phyloP scores from a whole-genome alignment of 2,329 filamentous ascomycete genomes.

The Trematosphaeria pertusa region DNA sequence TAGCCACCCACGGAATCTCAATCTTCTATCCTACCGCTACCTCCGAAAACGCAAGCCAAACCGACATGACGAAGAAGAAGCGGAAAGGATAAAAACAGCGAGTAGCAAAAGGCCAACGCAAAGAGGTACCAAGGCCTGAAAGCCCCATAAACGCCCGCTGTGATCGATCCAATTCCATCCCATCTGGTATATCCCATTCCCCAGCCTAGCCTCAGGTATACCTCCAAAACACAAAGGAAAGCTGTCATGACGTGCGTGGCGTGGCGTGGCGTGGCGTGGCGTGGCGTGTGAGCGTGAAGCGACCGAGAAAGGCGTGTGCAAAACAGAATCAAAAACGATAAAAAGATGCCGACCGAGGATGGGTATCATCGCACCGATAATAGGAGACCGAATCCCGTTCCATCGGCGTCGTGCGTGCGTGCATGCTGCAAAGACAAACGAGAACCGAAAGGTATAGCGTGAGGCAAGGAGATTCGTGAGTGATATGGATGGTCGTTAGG shows the following conservation, averaged over 20 bases:
- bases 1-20: background rate
- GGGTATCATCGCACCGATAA: conserved; percentile 39
- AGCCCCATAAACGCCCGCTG: conserved; percentile 13
- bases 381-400: conserved; percentile 20
- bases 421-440: conserved; percentile 12
- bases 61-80: background rate
- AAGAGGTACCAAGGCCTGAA: conserved; percentile 4
- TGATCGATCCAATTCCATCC: no score
- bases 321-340: conserved; percentile 10
- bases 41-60: background rate
- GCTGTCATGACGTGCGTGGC: no score
- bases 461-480: conserved; percentile 20
- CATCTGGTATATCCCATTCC: conserved; percentile 12
- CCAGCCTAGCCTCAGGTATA: background rate
- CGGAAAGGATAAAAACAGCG: background rate
- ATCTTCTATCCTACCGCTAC: no score
- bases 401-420: conserved; percentile 23
- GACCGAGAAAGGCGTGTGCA: conserved; percentile 1
- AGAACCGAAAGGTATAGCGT: conserved; percentile 11
- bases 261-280: no score
- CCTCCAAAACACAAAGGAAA: background rate
- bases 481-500: conserved; percentile 15
- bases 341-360: conserved; percentile 15
- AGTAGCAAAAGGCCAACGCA: background rate
- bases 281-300: no score